These are phyloP conservation scores for Tricladium varicosporioides DNA, from an alignment of 2,329 filamentous ascomycete genomes.

Conservation along the genomic window DNA sequence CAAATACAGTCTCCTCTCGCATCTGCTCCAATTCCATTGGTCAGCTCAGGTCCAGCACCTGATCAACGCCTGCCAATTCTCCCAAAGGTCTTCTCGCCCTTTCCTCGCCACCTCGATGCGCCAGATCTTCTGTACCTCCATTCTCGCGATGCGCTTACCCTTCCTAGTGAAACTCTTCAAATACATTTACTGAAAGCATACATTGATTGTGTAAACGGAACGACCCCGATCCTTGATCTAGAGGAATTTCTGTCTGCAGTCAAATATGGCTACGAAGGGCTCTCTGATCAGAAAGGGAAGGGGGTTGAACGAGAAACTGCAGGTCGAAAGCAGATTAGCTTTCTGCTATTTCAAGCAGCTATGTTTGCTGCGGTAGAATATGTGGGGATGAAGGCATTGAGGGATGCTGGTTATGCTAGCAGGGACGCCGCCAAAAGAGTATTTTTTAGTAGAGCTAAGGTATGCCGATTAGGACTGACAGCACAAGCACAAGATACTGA, in stretches of 20 bases:
- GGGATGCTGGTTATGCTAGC: constrained; percentile 17
- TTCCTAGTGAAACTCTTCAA: constrained; percentile 18
- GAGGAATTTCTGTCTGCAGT: constrained; percentile 18
- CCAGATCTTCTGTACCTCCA: constrained; percentile 17
- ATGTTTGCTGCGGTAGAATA: constrained; percentile 23
- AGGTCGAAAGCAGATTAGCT: constrained; percentile 6
- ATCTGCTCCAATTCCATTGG: constrained; percentile 4
- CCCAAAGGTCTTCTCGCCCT: constrained; percentile 11
- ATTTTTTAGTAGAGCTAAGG: constrained; percentile 22
- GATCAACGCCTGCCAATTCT: constrained; percentile 3
- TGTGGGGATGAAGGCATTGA: constrained; percentile 13
- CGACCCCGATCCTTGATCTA: constrained; percentile 23
- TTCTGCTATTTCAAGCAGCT: constrained; percentile 27
- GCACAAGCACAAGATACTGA: background rate
- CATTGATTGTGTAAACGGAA: constrained; percentile 19
- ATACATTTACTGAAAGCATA: constrained; percentile 22
- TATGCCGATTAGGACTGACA: constrained; percentile 2
- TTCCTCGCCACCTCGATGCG: constrained; percentile 10
- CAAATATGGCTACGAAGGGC: constrained; percentile 8
- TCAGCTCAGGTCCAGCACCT: background rate
- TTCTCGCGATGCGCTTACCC: constrained; percentile 18
- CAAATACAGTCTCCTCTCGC: constrained; percentile 13
- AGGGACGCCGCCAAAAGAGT: constrained; percentile 14
- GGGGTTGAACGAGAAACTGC: background rate
- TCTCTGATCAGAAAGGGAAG: background rate